Evolutionary conservation across 2,329 filamentous ascomycete species (phyloP), one percentile per base, ranked within the genome.

Genomic region (Xylogone sp.): DNA sequence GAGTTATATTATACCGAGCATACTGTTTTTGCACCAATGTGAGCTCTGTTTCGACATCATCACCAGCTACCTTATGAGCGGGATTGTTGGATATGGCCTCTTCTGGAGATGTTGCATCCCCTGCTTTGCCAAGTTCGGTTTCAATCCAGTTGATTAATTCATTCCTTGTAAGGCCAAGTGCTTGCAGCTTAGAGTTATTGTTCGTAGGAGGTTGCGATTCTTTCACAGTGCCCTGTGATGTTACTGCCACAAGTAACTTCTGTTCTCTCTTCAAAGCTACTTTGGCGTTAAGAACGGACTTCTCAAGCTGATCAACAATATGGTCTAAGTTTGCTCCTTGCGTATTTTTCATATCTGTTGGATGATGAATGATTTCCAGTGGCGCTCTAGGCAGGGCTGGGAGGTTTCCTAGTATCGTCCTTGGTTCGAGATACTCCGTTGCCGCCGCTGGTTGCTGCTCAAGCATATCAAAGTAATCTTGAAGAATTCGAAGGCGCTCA

Each of bases 71-170:
- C 53, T 57, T 39, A 52, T 65, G 51, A 8, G 48, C 24, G 13
- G 20, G 18, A 22, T 16, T 48, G 2, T 21, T 12, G 39, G 34
- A 3, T 19, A 65, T 67, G 1, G 65, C 63, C 20, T 68, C 68
- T 3, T 74, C 72, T 1, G 56, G 42, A 9, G 34, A 16, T 16
- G 34, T 16, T 7, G 45, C 43, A 12, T 65, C 62, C 24, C 58
- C 59, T 16, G 81, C 79, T 50, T 78, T 80, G 48, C 74, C 69
- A 20, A 87, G 68, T 62, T 86, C 84, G 4, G 69, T 70, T 64
- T 87, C 83, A 51, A 87, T 84, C 83, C 83, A 87, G 51, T 68
- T 72, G 53, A 87, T 86, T 47, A 87, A 72, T 55, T 81, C 79
- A 48, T 78, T 76, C 16, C 84, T 75, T 10, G 83, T 80, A 7